These are phyloP conservation scores for Cicer bijugum DNA, from an alignment of 306 rosid genomes.

Conservation along the genomic window DNA sequence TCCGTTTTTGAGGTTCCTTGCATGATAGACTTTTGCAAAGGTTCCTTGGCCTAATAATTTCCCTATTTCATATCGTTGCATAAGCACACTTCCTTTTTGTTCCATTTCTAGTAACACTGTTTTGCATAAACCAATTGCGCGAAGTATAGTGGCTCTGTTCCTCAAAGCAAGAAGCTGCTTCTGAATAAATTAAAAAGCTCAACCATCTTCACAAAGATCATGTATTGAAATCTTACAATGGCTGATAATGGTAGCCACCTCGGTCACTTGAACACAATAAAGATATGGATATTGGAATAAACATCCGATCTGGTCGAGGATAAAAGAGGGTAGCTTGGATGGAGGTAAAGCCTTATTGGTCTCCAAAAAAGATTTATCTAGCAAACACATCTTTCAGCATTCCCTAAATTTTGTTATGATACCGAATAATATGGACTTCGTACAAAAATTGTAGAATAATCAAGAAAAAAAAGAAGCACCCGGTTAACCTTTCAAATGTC, in stretches of 20 bases:
- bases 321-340: slow-evolving; percentile 47
- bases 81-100: slow-evolving; percentile 66
- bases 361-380: slow-evolving; percentile 51
- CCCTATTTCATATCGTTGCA: slow-evolving; percentile 85
- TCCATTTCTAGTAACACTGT: slow-evolving; percentile 55
- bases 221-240: slow-evolving; percentile 54
- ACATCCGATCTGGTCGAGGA: slow-evolving; percentile 58
- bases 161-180: slow-evolving; percentile 20
- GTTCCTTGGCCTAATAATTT: slow-evolving; percentile 89
- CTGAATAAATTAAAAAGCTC: slow-evolving; percentile 52
- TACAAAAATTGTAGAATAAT: slow-evolving; percentile 33
- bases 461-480: slow-evolving; percentile 36
- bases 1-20: slow-evolving; percentile 64
- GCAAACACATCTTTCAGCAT: slow-evolving; percentile 98
- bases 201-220: slow-evolving; percentile 76
- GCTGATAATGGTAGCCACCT: slow-evolving; percentile 48
- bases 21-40: slow-evolving; percentile 90
- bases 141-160: too few species aligned
- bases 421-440: slow-evolving; percentile 8
- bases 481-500: slow-evolving; percentile 40
- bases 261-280: slow-evolving; percentile 45
- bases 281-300: slow-evolving; percentile 46
- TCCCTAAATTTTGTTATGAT: slow-evolving; percentile 60
- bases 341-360: slow-evolving; percentile 48
- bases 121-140: slow-evolving; percentile 7